Conservation (phyloP, 176 grass and related monocot species). For the Hsuehochloa calcarea region DNA sequence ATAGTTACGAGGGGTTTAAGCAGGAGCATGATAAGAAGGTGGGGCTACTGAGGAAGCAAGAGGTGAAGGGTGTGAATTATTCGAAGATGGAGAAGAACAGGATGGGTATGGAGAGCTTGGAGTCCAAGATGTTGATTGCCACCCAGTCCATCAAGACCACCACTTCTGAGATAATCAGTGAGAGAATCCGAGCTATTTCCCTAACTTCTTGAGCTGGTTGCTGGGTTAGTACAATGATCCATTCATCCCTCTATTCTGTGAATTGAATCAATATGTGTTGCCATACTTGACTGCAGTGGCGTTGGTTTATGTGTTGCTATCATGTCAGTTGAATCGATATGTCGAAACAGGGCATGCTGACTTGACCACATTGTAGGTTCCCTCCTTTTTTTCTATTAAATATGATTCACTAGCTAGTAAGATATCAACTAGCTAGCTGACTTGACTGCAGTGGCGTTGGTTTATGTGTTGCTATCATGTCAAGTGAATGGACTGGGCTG, state of each 20-base stretch:
- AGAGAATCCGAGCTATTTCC: slow-evolving; percentile 93
- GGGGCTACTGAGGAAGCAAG: slow-evolving; percentile 74
- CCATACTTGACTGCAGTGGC: slow-evolving; percentile 21
- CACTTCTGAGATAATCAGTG: slow-evolving; percentile 86
- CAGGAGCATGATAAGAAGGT: slow-evolving; percentile 91
- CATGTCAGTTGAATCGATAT: slow-evolving; percentile 28
- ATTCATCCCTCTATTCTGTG: slow-evolving; percentile 13
- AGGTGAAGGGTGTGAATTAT: slow-evolving; percentile 80
- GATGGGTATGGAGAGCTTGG: slow-evolving; percentile 93
- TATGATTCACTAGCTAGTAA: not conserved
- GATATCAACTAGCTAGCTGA: not conserved
- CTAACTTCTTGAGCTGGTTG: slow-evolving; percentile 87
- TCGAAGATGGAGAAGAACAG: slow-evolving; percentile 96
- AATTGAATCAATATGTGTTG: too few species aligned
- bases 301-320: slow-evolving; percentile 13
- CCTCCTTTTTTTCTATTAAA: slow-evolving; percentile 13
- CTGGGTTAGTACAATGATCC: slow-evolving; percentile 62
- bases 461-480: too few species aligned
- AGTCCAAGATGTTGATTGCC: slow-evolving; percentile 91
- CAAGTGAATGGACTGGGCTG: slow-evolving; percentile 98
- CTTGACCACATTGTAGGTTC: slow-evolving; percentile 77
- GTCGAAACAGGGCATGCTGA: slow-evolving; percentile 95
- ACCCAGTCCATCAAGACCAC: slow-evolving; percentile 95
- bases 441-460: too few species aligned
- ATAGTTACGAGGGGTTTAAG: slow-evolving; percentile 80